Conservation (phyloP, 2,329 filamentous ascomycete genomes). For the Epichloe festucae region DNA sequence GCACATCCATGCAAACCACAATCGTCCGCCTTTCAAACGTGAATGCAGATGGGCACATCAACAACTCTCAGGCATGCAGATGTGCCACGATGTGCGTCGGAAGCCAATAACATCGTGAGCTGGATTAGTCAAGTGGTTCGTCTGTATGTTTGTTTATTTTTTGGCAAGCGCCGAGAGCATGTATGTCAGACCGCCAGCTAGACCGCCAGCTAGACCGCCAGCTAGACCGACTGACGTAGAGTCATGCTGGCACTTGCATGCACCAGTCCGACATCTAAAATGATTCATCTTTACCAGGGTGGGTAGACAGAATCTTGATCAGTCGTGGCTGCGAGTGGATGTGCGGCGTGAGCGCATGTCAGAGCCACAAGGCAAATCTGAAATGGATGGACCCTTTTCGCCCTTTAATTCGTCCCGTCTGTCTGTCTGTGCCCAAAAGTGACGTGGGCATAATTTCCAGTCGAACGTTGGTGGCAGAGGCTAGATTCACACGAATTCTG, state of each 20-base stretch:
- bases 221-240: background rate
- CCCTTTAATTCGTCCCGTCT: no score
- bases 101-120: background rate
- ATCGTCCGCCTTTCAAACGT: background rate
- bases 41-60: background rate
- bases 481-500: no score
- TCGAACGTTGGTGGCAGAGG: no score
- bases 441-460: no score
- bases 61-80: background rate
- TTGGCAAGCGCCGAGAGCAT: background rate
- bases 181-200: background rate
- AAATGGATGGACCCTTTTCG: no score
- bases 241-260: constrained; percentile 1
- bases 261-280: background rate
- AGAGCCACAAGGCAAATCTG: no score
- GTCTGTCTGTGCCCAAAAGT: no score
- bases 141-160: background rate
- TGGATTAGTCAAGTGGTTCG: background rate
- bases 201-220: background rate
- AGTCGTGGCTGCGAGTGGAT: no score
- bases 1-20: background rate
- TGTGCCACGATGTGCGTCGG: background rate
- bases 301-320: no score
- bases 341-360: no score
- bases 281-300: no score